Evolutionary conservation across 352 stramenopile genomes (phyloP).

Genomic region (Phytophthora pinifolia): DNA sequence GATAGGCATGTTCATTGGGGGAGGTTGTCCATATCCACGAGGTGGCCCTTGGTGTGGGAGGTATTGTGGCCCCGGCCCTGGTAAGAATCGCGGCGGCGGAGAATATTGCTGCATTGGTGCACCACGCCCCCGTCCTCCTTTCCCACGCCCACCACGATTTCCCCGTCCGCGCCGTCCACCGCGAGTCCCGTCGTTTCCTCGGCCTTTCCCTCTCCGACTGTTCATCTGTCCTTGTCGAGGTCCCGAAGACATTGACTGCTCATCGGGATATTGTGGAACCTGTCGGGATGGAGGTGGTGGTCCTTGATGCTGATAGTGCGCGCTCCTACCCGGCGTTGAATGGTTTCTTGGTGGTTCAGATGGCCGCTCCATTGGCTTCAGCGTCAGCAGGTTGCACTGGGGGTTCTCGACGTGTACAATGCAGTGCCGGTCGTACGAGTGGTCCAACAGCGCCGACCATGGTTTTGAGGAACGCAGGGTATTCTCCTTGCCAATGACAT

Average conservation of each 20-base stretch:
- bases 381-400: constrained; percentile 68
- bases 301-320: constrained; percentile 25
- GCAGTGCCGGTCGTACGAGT: constrained; percentile 57
- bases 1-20: constrained; percentile 22
- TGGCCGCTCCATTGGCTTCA: constrained; percentile 61
- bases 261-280: constrained; percentile 11
- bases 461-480: constrained; percentile 85
- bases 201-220: constrained; percentile 39
- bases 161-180: constrained; percentile 32
- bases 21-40: constrained; percentile 22
- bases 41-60: constrained; percentile 20
- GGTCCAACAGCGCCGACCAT: constrained; percentile 78
- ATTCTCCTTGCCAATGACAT: constrained; percentile 84
- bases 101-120: constrained; percentile 21
- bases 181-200: constrained; percentile 33
- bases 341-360: constrained; percentile 16
- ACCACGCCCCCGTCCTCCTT: constrained; percentile 31
- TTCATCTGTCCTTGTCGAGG: constrained; percentile 2
- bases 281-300: constrained; percentile 9
- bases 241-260: constrained; percentile 10
- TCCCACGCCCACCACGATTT: constrained; percentile 32
- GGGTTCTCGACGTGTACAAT: constrained; percentile 87
- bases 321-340: constrained; percentile 16
- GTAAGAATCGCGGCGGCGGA: constrained; percentile 19
- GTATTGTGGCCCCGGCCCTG: constrained; percentile 17